Conservation (phyloP, 129 eudicot species). For the Chrysanthemum makinoi region DNA sequence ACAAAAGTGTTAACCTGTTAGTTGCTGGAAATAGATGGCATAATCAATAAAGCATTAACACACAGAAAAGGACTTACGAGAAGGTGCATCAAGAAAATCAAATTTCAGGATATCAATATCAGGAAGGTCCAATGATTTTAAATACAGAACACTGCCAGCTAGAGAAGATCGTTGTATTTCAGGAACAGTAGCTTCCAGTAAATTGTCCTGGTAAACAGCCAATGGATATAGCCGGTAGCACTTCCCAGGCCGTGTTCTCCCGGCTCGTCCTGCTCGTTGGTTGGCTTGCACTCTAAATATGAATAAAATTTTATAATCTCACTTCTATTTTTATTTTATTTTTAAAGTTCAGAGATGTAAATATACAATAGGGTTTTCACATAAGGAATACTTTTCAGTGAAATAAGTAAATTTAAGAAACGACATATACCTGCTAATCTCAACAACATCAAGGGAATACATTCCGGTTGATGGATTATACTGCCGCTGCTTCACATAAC, state of each 20-base stretch:
- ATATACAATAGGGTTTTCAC: not conserved
- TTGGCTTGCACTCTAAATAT: constrained; percentile 84
- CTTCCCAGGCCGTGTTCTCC: constrained; percentile 96
- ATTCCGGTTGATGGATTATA: constrained; percentile 95
- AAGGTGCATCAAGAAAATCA: constrained; percentile 94
- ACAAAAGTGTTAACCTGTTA: constrained; percentile 10
- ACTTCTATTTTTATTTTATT: not conserved
- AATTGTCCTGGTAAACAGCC: constrained; percentile 68
- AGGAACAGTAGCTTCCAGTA: constrained; percentile 85
- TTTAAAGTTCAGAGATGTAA: not conserved
- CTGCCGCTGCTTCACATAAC: constrained; percentile 95
- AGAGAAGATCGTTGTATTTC: constrained; percentile 96
- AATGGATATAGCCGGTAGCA: constrained; percentile 87
- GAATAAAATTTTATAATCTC: not conserved
- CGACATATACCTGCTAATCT: constrained; percentile 65
- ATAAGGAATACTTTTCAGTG: not conserved
- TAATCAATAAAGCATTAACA: constrained; percentile 2
- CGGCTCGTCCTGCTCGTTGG: constrained; percentile 99
- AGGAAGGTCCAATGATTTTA: constrained; percentile 91
- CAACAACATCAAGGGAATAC: constrained; percentile 96
- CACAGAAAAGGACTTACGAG: constrained; percentile 44
- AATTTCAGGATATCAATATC: constrained; percentile 92
- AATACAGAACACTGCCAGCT: constrained; percentile 94
- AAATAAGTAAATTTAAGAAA: not conserved
- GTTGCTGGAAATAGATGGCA: constrained; percentile 7